Evolutionary conservation across 108 stramenopile species (phyloP), one percentile per base, ranked within the genome.

Genomic region (Aureococcus anophagefferens): DNA sequence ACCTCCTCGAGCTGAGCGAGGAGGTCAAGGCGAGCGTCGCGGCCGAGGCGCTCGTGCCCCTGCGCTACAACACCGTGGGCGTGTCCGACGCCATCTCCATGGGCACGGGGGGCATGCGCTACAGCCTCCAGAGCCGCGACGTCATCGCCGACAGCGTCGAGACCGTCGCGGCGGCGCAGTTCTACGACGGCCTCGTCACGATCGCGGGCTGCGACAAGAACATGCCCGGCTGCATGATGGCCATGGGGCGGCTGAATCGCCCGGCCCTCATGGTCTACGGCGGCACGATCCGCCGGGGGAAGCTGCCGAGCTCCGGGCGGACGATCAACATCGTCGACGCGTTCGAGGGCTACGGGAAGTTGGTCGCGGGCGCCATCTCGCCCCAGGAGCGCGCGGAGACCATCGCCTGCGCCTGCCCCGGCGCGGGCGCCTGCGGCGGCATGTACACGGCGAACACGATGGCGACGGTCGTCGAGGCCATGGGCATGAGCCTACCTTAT

Each of bases 381-480:
- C 81, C 81, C 62, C 79, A 46, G 33, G 65, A 76, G 62, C 74
- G 83, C 28, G 66, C 66, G 62, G 77, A 79, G n/a, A 81, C 81
- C 66, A 87, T 94, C 63, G 89, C 89, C 68, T 93, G 97, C 72
- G 77, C 93, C 33, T 98, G 98, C 81, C 98, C 98, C 29, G 98
- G 98, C 45, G 93, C 92, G 37, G 98, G 98, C 31, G 98, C 98
- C 29, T 98, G 98, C 77, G 98, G 98, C 34, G 98, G 98, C 30
- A 98, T 98, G 98, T 98, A 98, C 87, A 98, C 98, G n/a, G 98
- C 98, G 33, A 98, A 98, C 76, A 98, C 98, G 73, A 98, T 98
- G 98, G 98, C 96, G 29, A 95, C 93, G 15, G 95, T 96, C 68
- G 96, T 96, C 76, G 98, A 98, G 88, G 96, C 98, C 0, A 75